These are phyloP conservation scores for Cladosporium velox DNA, from an alignment of 2,329 filamentous ascomycete species.

Conservation along the genomic window DNA sequence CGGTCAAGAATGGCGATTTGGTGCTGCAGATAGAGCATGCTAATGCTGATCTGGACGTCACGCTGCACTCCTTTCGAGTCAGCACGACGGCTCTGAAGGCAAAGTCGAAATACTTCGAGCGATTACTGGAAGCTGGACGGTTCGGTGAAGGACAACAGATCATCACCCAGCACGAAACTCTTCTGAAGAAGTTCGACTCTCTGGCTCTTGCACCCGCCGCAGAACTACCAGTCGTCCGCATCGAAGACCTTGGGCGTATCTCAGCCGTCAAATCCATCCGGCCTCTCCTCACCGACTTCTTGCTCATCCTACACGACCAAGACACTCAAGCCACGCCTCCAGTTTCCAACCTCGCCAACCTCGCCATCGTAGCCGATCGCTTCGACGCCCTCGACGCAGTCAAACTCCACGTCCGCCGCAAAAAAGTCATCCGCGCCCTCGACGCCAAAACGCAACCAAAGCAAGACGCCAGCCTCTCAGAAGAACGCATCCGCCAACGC, in stretches of 20 bases:
- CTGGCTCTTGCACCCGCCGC: slow-evolving; percentile 45
- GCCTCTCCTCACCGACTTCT: slow-evolving; percentile 61
- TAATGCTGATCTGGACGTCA: slow-evolving; percentile 52
- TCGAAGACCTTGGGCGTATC: slow-evolving; percentile 69
- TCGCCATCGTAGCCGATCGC: slow-evolving; percentile 71
- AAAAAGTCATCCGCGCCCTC: slow-evolving; percentile 44
- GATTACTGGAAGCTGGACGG: slow-evolving; percentile 62
- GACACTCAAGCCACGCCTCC: slow-evolving; percentile 48
- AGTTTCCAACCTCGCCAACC: slow-evolving; percentile 64
- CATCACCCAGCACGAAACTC: slow-evolving; percentile 51
- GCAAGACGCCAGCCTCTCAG: slow-evolving; percentile 46
- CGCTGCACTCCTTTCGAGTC: slow-evolving; percentile 66
- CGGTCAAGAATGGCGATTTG: slow-evolving; percentile 57
- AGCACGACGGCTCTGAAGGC: slow-evolving; percentile 57
- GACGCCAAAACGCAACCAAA: slow-evolving; percentile 50
- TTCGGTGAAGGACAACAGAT: slow-evolving; percentile 66
- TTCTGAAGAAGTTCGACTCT: slow-evolving; percentile 52
- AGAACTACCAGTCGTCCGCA: slow-evolving; percentile 64
- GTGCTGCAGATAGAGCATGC: slow-evolving; percentile 68
- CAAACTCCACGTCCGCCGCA: slow-evolving; percentile 54
- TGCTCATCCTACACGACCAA: slow-evolving; percentile 64
- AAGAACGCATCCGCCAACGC: slow-evolving; percentile 70
- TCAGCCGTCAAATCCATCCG: slow-evolving; percentile 62
- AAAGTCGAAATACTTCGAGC: slow-evolving; percentile 69
- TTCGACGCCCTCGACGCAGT: slow-evolving; percentile 66